These are phyloP conservation scores for Thermothelomyces thermophilus DNA, from an alignment of 2,329 filamentous ascomycete genomes.

Conservation along the genomic window DNA sequence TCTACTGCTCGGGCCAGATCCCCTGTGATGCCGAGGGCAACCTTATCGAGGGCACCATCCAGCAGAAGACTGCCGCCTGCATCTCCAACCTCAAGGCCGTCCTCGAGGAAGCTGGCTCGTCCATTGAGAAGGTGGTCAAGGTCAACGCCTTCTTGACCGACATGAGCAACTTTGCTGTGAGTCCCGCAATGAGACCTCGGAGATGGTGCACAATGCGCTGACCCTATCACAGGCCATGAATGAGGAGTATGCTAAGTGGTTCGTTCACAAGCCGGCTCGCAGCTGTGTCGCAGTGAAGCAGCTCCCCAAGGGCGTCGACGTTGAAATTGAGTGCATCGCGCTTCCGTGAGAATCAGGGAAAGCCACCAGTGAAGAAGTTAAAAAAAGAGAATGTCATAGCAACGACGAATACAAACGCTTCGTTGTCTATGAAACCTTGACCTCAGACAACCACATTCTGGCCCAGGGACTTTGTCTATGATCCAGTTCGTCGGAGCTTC, in stretches of 20 bases:
- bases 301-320: constrained; percentile 75
- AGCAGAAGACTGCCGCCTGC: constrained; percentile 56
- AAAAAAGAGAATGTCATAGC: not conserved
- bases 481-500: too few species aligned
- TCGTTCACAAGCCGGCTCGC: constrained; percentile 75
- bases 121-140: constrained; percentile 77
- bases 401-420: not conserved
- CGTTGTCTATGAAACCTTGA: too few species aligned
- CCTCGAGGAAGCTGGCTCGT: constrained; percentile 72
- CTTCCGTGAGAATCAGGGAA: constrained; percentile 42
- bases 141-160: constrained; percentile 85
- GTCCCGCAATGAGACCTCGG: constrained; percentile 16
- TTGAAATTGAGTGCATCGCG: constrained; percentile 88
- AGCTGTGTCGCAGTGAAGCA: constrained; percentile 88
- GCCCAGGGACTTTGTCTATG: too few species aligned
- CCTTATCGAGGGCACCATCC: constrained; percentile 52
- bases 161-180: constrained; percentile 75
- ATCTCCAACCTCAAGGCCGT: constrained; percentile 79
- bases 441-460: too few species aligned
- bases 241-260: constrained; percentile 75
- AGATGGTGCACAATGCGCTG: not conserved
- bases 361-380: not conserved
- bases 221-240: constrained; percentile 61
- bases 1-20: constrained; percentile 66
- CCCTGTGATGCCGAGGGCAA: constrained; percentile 54